Evolutionary conservation across 2,329 filamentous ascomycete species (phyloP), one percentile per base, ranked within the genome.

Genomic region (Aspergillus texensis): DNA sequence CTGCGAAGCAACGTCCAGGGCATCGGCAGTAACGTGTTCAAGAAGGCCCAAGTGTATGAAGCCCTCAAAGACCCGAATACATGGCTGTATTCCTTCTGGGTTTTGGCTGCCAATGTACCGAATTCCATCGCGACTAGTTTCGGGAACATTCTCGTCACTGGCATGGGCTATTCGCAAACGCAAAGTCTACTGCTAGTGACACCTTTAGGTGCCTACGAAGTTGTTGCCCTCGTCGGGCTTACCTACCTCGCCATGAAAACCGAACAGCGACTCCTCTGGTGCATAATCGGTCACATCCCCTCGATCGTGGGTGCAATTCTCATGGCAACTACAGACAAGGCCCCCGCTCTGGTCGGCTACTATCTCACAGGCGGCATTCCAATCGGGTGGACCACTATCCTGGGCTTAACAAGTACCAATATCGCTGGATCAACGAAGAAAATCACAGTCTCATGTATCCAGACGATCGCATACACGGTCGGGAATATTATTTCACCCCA

Each of bases 401-500:
- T 79, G 1, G 75, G 74, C 0, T 67, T 79, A 5, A 75, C 75
- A 43, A 76, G 74, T 36, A 75, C 72, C n/a, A 78, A 78, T 46
- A 70, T 76, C 5, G 75, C 74, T 1, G 76, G 77, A 9, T 77
- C 71, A 4, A 78, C 76, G 0, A 78, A 78, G 69, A 78, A 78
- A 56, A 68, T 76, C 14, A 77, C 75, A 6, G 74, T 78, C 9
- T 70, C 71, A 10, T 71, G 70, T n/a, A 72, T 78, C 62, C 69
- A 74, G 21, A 74, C 72, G 4, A 75, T 78, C n/a, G 74, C 73
- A 2, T 79, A 79, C 60, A 76, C 73, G 0, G 71, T 80, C 11
- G 79, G 78, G 21, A 81, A 81, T 59, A 80, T 81, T 60, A 80
- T 81, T 55, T 75, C 73, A 0, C 79, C 79, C 1, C 79, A 80